Conservation (phyloP, 192 early-diverging fungal species). For the Thamnidium elegans region DNA sequence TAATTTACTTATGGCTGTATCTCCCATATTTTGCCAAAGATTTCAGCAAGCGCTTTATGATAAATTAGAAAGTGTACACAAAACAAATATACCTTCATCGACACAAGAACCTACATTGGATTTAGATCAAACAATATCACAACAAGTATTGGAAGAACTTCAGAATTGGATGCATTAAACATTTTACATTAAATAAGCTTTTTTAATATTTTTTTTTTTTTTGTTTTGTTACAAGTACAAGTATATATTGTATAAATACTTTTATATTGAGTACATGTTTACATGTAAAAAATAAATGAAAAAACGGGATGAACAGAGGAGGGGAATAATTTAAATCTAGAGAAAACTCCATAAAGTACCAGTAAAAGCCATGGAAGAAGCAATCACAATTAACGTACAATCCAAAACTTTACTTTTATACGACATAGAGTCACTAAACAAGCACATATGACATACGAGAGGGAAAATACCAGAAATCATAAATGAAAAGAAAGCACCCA, state of each 20-base stretch:
- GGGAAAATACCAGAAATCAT: slow-evolving; percentile 39
- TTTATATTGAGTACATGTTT: no score
- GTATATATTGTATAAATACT: no score
- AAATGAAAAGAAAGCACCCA: slow-evolving; percentile 41
- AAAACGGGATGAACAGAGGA: no score
- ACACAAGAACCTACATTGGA: neutral
- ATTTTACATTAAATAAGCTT: neutral
- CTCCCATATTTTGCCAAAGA: slow-evolving; percentile 35
- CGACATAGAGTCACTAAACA: slow-evolving; percentile 28
- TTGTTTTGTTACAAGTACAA: neutral
- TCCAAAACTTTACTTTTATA: slow-evolving; percentile 9
- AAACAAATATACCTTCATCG: neutral
- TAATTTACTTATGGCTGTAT: slow-evolving; percentile 30
- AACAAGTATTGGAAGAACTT: slow-evolving; percentile 2
- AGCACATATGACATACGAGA: slow-evolving; percentile 30
- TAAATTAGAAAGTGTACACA: slow-evolving; percentile 30
- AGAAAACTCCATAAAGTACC: slow-evolving; percentile 40
- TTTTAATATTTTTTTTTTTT: neutral
- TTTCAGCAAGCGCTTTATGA: slow-evolving; percentile 35
- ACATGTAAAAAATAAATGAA: no score
- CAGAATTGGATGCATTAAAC: slow-evolving; percentile 1
- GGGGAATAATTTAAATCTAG: slow-evolving; percentile 1
- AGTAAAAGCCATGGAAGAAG: slow-evolving; percentile 27
- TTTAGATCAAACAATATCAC: neutral
- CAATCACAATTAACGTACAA: slow-evolving; percentile 25